Evolutionary conservation across 2,329 filamentous ascomycete genomes (phyloP), one percentile per base, ranked within the genome.

Genomic region (Fusarium drepaniforme): DNA sequence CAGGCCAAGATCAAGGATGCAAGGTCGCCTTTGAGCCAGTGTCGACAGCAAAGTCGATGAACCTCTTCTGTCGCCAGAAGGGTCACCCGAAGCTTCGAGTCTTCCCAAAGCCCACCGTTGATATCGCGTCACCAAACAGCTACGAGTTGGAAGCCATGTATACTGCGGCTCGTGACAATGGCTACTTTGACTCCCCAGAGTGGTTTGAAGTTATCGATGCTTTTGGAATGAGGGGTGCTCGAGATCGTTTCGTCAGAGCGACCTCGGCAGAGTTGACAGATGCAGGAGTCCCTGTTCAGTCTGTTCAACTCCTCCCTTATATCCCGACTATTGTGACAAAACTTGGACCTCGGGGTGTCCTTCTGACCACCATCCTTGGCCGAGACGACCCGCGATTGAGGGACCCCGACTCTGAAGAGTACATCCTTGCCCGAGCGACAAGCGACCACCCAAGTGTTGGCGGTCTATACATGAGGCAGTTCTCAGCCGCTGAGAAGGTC

Each of bases 21-120:
- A 88, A 87, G 23, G 88, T 96, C 8, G 93, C 93, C 15, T 97
- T 96, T 79, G 97, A 98, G 83, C 96, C 97, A 1, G 97, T 98
- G 8, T 97, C 94, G 1, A 91, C 90, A 1, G 91, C 90, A 69
- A 99, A 98, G 85, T 90, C 94, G 5, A 86, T 88, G 57, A 88
- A 91, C 11, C 86, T 96, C 8, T 97, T 97, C 84, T 84, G 84
- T 33, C 74, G 80, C 18, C 67, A 85, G 66, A 81, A 79, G 35
- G 83, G 80, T 13, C 78, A 84, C 18, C 81, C 83, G 21, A 80
- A 82, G 25, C 82, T 90, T 28, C 81, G 83, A 15, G 83, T 88
- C 69, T 96, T 86, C 85, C 95, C 90, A 2, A 81, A 84, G 23
- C 84, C 93, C 11, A 87, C 89, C n/a, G 86, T 97, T 73, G 90